Conservation (phyloP, 1,284 basidiomycete genomes). For the Irpex lacteus region DNA sequence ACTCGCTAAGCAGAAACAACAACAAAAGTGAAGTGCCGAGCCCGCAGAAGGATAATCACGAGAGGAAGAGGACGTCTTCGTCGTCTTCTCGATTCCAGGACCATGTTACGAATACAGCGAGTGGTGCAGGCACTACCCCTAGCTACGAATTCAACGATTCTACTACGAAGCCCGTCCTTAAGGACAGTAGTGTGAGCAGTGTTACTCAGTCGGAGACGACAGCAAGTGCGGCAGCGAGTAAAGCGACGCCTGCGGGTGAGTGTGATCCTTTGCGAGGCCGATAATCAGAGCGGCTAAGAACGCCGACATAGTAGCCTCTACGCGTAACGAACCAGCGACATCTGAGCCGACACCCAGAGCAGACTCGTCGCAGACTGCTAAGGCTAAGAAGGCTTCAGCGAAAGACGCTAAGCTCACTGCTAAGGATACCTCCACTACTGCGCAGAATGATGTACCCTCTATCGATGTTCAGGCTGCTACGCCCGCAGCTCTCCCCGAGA, state of each 20-base stretch:
- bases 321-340: not conserved
- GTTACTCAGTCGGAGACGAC: not conserved
- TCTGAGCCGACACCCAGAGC: not conserved
- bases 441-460: not conserved
- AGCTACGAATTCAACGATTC: conserved; percentile 12
- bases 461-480: not conserved
- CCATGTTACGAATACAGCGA: conserved; percentile 7
- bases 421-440: not conserved
- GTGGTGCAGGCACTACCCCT: conserved; percentile 1
- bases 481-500: not conserved
- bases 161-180: conserved; percentile 1
- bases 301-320: not conserved
- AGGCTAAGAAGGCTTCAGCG: not conserved
- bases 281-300: not conserved
- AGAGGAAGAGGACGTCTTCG: not conserved
- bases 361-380: not conserved
- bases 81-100: conserved; percentile 2
- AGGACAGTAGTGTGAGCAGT: conserved; percentile 3
- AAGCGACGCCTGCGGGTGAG: not conserved
- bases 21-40: not conserved
- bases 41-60: conserved; percentile 1
- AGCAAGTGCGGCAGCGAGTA: not conserved
- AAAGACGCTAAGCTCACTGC: not conserved
- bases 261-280: not conserved
- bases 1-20: not conserved